Evolutionary conservation across 2,329 filamentous ascomycete species (phyloP), one percentile per base, ranked within the genome.

Genomic region (Trichoderma arundinaceum): DNA sequence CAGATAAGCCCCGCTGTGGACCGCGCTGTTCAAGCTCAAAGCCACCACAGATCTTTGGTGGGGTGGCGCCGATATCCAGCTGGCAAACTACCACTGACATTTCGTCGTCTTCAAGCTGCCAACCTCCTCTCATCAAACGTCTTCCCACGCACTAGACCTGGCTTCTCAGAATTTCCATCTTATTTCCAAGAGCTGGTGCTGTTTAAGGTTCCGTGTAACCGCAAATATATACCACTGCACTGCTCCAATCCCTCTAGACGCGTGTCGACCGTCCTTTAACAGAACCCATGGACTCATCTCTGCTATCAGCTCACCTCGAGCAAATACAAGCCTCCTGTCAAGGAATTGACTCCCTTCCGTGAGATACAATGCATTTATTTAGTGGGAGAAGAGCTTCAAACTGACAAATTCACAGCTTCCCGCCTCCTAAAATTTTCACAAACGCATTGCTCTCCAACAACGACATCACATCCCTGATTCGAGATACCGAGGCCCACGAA

Each of bases 401-500:
- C 8, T 65, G 10, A 65, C 39, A 38, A 57, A n/a, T 19, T 7
- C 38, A 6, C 69, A 96, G 92, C 39, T 98, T 98, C 72, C 92
- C 92, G 46, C 87, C 87, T 1, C 92, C 94, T n/a, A 96, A 92
- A 73, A 93, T 95, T 74, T 99, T 98, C 80, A 95, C 94, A 71
- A 97, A 96, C 77, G 93, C 95, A 39, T 85, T 99, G 44, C 88
- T 98, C 56, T 89, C 90, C 65, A 89, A 89, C 70, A 90, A 94
- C 77, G 95, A 99, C 77, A 98, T 99, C 71, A 98, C 95, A 4
- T 87, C 92, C 12, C 82, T 99, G 54, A 97, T 99, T 73, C 91
- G 95, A 67, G 95, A 99, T 77, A 97, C 94, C 3, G 95, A 99
- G 78, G 81, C 90, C 22, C 94, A 98, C 79, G 95, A 99, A 77